Percentiles rank a stretch among this genome's conserved stretches.
These are phyloP conservation scores for Fusarium redolens DNA, from an alignment of 2,329 filamentous ascomycete genomes.

Conservation along the genomic window DNA sequence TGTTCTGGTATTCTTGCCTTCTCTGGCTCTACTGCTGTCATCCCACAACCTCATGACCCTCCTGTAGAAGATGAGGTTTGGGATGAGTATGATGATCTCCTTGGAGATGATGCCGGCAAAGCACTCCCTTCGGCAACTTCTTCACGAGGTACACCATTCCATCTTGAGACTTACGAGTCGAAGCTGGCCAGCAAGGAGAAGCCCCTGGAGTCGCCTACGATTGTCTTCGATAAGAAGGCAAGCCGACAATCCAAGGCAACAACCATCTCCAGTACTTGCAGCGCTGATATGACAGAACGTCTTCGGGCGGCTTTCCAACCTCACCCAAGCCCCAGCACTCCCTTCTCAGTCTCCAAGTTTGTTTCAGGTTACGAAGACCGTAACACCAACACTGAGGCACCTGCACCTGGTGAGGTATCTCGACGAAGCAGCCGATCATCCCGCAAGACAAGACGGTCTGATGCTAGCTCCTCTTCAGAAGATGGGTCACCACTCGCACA, in stretches of 20 bases:
- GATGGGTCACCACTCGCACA: constrained; percentile 73
- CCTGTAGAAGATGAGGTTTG: constrained; percentile 88
- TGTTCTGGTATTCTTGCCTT: constrained; percentile 73
- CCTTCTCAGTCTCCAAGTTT: constrained; percentile 58
- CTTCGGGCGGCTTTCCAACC: constrained; percentile 61
- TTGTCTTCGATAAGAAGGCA: constrained; percentile 48
- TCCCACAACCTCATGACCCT: constrained; percentile 70
- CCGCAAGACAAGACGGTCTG: constrained; percentile 54
- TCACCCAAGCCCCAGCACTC: constrained; percentile 56
- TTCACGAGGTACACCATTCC: constrained; percentile 67
- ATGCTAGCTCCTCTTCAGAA: constrained; percentile 61
- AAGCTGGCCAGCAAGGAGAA: constrained; percentile 52
- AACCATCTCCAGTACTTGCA: constrained; percentile 63
- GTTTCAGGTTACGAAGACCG: constrained; percentile 43
- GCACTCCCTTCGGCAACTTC: constrained; percentile 65
- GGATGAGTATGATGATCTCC: constrained; percentile 92
- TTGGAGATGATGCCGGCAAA: constrained; percentile 70
- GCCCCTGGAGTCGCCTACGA: constrained; percentile 61
- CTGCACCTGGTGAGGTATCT: constrained; percentile 47
- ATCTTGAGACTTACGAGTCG: constrained; percentile 62
- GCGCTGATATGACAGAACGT: constrained; percentile 65
- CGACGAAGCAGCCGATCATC: constrained; percentile 48
- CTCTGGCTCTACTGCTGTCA: constrained; percentile 72
- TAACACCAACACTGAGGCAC: constrained; percentile 28
- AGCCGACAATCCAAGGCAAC: constrained; percentile 51